Evolutionary conservation across 495 filamentous ascomycete species (phyloP).

Genomic region (Lophiotrema nucula): DNA sequence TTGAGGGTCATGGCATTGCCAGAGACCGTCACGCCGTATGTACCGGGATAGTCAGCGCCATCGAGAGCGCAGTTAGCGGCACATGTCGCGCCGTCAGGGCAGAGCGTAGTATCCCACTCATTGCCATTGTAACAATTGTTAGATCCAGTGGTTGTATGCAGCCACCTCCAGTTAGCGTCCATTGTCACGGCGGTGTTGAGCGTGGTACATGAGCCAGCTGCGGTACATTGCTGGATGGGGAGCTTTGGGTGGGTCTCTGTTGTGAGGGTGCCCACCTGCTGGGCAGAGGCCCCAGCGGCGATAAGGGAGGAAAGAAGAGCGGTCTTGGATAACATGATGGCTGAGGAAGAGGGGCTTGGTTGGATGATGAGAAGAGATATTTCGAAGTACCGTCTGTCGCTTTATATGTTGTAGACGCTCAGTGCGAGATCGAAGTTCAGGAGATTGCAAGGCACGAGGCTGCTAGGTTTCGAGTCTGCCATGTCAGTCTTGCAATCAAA

Average conservation of each 20-base stretch:
- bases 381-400: too few relatives aligned
- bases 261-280: conserved; percentile 36
- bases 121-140: conserved; percentile 43
- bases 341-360: neutral
- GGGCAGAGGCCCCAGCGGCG: conserved; percentile 16
- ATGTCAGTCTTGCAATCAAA: too few relatives aligned
- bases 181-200: conserved; percentile 50
- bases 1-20: conserved; percentile 35
- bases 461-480: too few relatives aligned
- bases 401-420: too few relatives aligned
- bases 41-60: conserved; percentile 34
- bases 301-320: conserved; percentile 20
- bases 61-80: conserved; percentile 44
- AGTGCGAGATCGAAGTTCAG: too few relatives aligned
- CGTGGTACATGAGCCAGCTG: conserved; percentile 47
- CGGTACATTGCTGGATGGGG: conserved; percentile 51
- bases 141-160: conserved; percentile 40
- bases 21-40: conserved; percentile 38
- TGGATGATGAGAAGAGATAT: too few relatives aligned
- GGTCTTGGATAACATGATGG: conserved; percentile 22
- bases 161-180: conserved; percentile 47
- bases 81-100: conserved; percentile 44
- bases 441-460: too few relatives aligned
- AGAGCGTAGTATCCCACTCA: conserved; percentile 37
- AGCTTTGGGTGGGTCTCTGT: conserved; percentile 54